These are phyloP conservation scores for Citrus sinensis DNA, from an alignment of 345 rosid genomes.

Conservation along the genomic window DVS_A1.0 CM039163.1:42048001-42048500, in stretches of 20 bases:
- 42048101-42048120: neutral
- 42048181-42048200: neutral
- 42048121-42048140: neutral
- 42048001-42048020: neutral
- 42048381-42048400: conserved; percentile 24
- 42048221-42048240: conserved; percentile 15
- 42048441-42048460: conserved; percentile 19
- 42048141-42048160: neutral
- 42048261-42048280: conserved; percentile 34
- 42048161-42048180: neutral
- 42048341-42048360: conserved; percentile 22
- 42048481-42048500: conserved; percentile 6
- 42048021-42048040: neutral
- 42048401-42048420: conserved; percentile 33
- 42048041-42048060: neutral
- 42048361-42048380: conserved; percentile 43
- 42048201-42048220: neutral
- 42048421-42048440: conserved; percentile 37
- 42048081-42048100: neutral
- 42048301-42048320: conserved; percentile 55
- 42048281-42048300: conserved; percentile 22
- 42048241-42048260: conserved; percentile 34
- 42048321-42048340: neutral
- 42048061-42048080: neutral
- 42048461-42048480: conserved; percentile 1